Evolutionary conservation across 257 asterid species (phyloP), one percentile per base, ranked within the genome.

Genomic region (Fraxinus americana): DNA sequence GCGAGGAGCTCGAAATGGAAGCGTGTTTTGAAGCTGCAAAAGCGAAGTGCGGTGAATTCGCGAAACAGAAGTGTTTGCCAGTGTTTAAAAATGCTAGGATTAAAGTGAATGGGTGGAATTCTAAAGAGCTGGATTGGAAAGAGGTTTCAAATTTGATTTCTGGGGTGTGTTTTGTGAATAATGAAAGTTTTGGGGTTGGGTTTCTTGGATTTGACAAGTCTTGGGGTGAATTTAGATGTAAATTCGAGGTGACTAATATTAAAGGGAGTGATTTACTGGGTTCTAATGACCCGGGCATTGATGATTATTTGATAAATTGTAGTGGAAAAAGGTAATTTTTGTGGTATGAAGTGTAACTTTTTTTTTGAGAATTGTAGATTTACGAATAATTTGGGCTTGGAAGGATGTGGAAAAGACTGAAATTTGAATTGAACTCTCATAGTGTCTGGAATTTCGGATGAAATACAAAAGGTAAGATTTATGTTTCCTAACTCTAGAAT

Each of bases 1-100:
- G 99, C 78, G 99, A 95, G 88, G 97, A 88, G 84, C 76, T 82
- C 34, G 97, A 90, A 75, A 92, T 91, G 97, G 87, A 89, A 63
- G 86, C 85, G 21, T 93, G 97, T 75, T 81, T 87, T 63, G 81
- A 61, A 12, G 83, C 86, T 3, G 92, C 99, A 4, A 90, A 81
- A 41, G 91, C 75, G 1, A 89, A 77, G 63, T 95, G 99, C 79
- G 54, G 67, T 5, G 91, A 74, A 23, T 85, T 90, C 39, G 90
- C 97, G 19, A 87, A 86, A 82, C 79, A 77, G 77, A 95, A 81
- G 88, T 93, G 98, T 75, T 84, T 63, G 72, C 86, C 88, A 50
- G 92, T 90, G 52, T 93, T 93, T 78, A 59, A 27, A 79, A 88
- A 79, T 27, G 97, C 98, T 52, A 85, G 91, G 87, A 79, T 94